Percentiles rank a stretch among this genome's conserved stretches.
These are phyloP conservation scores for Arctium lappa DNA, from an alignment of 129 eudicot genomes.

Conservation along the genomic window DNA sequence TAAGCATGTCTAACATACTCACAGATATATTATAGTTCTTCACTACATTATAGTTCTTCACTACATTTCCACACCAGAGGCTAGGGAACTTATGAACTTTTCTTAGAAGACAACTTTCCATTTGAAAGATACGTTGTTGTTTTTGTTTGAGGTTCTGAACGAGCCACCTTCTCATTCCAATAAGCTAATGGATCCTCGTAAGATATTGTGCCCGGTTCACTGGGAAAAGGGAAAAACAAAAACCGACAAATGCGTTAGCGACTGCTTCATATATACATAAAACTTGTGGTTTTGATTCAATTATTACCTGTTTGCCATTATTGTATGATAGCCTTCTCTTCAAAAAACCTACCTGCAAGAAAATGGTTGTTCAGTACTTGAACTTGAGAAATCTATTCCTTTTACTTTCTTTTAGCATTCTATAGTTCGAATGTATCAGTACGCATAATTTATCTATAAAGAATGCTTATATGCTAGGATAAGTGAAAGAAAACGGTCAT, in stretches of 20 bases:
- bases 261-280: neutral
- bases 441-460: neutral
- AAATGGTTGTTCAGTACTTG: conserved; percentile 3
- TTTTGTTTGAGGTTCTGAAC: conserved; percentile 20
- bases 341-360: conserved; percentile 40
- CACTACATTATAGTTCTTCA: neutral
- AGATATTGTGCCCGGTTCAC: conserved; percentile 44
- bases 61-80: neutral
- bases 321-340: conserved; percentile 33
- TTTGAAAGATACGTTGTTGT: conserved; percentile 38
- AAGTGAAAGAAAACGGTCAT: neutral
- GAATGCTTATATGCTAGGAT: neutral
- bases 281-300: neutral
- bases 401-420: neutral
- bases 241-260: neutral
- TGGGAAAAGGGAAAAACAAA: conserved; percentile 3
- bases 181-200: conserved; percentile 51
- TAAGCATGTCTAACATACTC: no score
- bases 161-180: conserved; percentile 30
- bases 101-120: conserved; percentile 40
- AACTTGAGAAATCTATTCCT: neutral
- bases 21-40: no score
- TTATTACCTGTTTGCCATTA: conserved; percentile 42
- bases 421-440: neutral
- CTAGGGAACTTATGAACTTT: conserved; percentile 18